Evolutionary conservation across 257 asterid genomes (phyloP).

Genomic region (Fraxinus quadrangulata): DNA sequence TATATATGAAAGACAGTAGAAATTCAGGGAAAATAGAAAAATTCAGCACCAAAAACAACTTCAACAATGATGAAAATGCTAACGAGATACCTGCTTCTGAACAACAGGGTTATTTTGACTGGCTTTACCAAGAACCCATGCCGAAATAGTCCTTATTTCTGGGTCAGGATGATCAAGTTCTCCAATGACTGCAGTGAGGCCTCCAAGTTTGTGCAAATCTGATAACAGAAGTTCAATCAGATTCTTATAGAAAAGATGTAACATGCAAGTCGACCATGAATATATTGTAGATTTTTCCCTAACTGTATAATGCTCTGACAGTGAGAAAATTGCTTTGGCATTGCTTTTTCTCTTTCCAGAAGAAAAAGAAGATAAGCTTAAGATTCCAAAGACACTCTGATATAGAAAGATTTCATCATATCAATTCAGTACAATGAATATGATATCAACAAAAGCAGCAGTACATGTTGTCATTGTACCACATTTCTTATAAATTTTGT

Average conservation of each 20-base stretch:
- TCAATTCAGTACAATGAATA: not conserved
- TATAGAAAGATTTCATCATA: not conserved
- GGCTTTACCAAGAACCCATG: conserved; percentile 87
- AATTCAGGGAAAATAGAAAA: conserved; percentile 1
- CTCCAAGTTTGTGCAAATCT: conserved; percentile 85
- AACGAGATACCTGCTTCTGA: conserved; percentile 68
- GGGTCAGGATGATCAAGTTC: conserved; percentile 52
- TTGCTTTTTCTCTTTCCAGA: not conserved
- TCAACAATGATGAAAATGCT: conserved; percentile 18
- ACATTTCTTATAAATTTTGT: not conserved
- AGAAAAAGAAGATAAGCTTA: not conserved
- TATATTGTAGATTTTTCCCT: not conserved
- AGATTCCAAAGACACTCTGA: not conserved
- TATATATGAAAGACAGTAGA: not conserved
- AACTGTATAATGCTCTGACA: not conserved
- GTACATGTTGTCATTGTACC: not conserved
- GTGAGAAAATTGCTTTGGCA: not conserved
- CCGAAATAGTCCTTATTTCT: conserved; percentile 66
- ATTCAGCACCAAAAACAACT: not conserved
- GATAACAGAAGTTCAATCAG: conserved; percentile 27
- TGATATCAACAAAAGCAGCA: not conserved
- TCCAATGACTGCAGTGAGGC: conserved; percentile 52
- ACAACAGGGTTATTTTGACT: conserved; percentile 78
- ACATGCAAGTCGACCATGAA: conserved; percentile 5
- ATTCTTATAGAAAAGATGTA: not conserved